A percentile compares a stretch with the other conserved stretches of the same genome.
phyloP scores from a whole-genome alignment of 164 flowering plant species.

The Houttuynia cordata region DNA sequence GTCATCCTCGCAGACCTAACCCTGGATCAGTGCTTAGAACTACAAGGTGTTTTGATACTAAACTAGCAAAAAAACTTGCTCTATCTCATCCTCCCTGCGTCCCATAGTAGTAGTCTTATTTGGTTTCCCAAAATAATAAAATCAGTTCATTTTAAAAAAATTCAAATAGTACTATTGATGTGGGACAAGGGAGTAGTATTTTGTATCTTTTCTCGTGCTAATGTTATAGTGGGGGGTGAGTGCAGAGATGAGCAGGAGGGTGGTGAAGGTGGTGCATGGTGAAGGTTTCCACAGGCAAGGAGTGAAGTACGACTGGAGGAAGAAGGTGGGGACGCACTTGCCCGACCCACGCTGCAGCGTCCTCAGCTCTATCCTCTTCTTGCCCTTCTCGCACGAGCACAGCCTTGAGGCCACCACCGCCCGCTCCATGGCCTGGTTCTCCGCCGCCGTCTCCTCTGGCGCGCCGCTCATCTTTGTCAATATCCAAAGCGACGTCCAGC shows the following conservation, averaged over 20 bases:
- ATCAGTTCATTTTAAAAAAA: no score
- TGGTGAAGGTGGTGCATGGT: constrained; percentile 19
- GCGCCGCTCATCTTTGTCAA: constrained; percentile 48
- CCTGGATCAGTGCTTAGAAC: constrained; percentile 33
- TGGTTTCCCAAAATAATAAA: no score
- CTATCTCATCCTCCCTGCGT: no score
- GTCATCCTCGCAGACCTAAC: constrained; percentile 43
- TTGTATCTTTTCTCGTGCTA: not conserved
- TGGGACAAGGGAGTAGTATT: no score
- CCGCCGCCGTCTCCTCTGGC: constrained; percentile 49
- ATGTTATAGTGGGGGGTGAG: not conserved
- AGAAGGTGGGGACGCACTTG: constrained; percentile 27
- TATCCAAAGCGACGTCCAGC: constrained; percentile 39
- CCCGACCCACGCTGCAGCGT: constrained; percentile 31
- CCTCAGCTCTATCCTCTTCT: constrained; percentile 40
- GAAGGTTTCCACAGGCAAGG: constrained; percentile 24
- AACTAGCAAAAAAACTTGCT: no score
- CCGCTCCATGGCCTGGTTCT: constrained; percentile 58
- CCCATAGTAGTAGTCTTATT: no score
- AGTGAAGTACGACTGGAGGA: constrained; percentile 44
- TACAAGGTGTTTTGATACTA: constrained; percentile 33
- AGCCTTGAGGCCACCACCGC: constrained; percentile 21
- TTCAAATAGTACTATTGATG: no score
- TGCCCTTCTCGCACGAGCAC: constrained; percentile 30
- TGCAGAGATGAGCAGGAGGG: constrained; percentile 51